Conservation (phyloP, 2,329 filamentous ascomycete species). For the Bipolaris victoriae region DNA sequence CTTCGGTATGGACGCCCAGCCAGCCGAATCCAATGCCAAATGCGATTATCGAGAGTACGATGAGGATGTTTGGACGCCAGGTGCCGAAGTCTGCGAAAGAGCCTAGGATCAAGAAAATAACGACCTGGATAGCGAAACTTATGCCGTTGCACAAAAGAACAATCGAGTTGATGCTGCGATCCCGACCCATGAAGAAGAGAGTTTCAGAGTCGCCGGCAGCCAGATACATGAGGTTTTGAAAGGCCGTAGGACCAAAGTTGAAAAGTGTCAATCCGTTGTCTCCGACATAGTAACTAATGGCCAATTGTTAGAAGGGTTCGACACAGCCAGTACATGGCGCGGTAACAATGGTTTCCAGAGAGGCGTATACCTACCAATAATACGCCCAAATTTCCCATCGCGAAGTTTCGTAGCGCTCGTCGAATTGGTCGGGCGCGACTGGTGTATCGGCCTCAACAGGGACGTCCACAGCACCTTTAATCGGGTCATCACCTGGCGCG, state of each 20-base stretch:
- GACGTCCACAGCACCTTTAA: constrained; percentile 27
- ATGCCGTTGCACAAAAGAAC: constrained; percentile 71
- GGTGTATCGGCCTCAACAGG: constrained; percentile 48
- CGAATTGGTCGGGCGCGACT: constrained; percentile 62
- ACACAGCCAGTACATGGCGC: background rate
- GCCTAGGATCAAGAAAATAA: constrained; percentile 61
- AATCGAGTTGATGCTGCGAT: constrained; percentile 49
- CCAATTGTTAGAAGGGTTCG: constrained; percentile 6
- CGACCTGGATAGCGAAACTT: constrained; percentile 69
- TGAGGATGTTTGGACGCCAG: constrained; percentile 65
- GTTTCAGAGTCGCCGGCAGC: constrained; percentile 62
- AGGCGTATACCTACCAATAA: constrained; percentile 51
- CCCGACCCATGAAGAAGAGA: constrained; percentile 62
- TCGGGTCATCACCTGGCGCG: constrained; percentile 27
- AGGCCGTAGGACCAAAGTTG: constrained; percentile 57
- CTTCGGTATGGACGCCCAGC: constrained; percentile 66
- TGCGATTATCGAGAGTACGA: constrained; percentile 57
- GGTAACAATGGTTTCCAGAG: background rate
- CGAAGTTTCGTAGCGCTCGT: constrained; percentile 59
- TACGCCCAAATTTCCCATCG: constrained; percentile 64
- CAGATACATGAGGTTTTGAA: constrained; percentile 68
- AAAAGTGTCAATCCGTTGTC: constrained; percentile 67
- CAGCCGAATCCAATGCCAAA: constrained; percentile 69
- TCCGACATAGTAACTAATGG: constrained; percentile 66
- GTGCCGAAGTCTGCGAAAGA: constrained; percentile 68